Conservation (phyloP, 306 rosid genomes). For the Cyclanthera cordifolia region DNA sequence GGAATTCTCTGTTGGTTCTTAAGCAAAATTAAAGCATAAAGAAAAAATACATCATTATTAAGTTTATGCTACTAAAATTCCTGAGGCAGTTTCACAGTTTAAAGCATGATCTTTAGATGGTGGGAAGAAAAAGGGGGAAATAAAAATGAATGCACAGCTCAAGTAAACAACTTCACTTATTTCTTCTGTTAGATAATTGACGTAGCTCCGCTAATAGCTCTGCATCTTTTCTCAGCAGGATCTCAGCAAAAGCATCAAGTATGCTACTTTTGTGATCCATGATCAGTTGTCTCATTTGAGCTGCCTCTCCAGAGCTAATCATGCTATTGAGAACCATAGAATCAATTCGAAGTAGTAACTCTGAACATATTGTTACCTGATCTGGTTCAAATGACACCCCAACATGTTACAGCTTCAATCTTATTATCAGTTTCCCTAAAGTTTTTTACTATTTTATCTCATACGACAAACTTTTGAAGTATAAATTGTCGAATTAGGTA, state of each 20-base stretch:
- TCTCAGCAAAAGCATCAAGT: slow-evolving; percentile 33
- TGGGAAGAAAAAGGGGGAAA: neutral
- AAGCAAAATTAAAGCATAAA: neutral
- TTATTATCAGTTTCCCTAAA: neutral
- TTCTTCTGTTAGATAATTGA: slow-evolving; percentile 35
- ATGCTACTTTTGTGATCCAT: slow-evolving; percentile 41
- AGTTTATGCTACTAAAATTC: neutral
- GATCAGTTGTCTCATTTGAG: slow-evolving; percentile 49
- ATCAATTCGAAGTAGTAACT: slow-evolving; percentile 70
- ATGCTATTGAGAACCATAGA: slow-evolving; percentile 56
- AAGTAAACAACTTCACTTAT: slow-evolving; percentile 38
- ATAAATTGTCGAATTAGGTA: too few species aligned
- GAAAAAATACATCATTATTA: neutral
- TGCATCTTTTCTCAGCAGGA: slow-evolving; percentile 31
- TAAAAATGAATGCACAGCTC: slow-evolving; percentile 5
- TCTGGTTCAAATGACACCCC: slow-evolving; percentile 41
- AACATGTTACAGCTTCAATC: slow-evolving; percentile 10
- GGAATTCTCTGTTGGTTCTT: neutral
- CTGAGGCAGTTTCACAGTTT: neutral
- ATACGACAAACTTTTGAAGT: slow-evolving; percentile 1
- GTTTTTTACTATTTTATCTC: neutral
- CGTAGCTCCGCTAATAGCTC: slow-evolving; percentile 59
- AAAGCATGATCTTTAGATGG: neutral
- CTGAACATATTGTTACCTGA: slow-evolving; percentile 46
- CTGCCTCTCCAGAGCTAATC: slow-evolving; percentile 46